Evolutionary conservation across 768 basidiomycete species (phyloP).

Genomic region (Mycena polygramma): DNA sequence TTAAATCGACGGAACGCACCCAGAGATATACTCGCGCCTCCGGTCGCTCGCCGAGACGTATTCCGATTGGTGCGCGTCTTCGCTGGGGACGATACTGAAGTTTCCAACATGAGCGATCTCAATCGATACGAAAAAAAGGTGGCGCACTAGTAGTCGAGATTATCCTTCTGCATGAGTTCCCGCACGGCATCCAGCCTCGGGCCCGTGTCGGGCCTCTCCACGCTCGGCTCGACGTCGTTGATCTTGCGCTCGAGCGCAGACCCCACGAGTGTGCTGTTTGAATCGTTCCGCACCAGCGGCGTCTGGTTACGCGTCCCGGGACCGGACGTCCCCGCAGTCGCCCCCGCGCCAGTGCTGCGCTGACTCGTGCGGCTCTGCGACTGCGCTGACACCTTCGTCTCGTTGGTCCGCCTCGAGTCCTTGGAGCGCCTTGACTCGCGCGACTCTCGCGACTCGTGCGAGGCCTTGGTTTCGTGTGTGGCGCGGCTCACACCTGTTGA

Average conservation of each 20-base stretch:
- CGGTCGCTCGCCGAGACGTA: constrained; percentile 84
- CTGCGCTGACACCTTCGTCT: constrained; percentile 47
- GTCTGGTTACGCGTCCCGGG: constrained; percentile 48
- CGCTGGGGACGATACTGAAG: constrained; percentile 78
- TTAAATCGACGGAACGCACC: constrained; percentile 53
- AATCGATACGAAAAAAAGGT: constrained; percentile 35
- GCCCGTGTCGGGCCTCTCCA: constrained; percentile 68
- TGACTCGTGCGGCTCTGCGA: constrained; percentile 39
- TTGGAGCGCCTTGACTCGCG: not conserved
- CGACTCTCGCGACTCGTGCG: constrained; percentile 29
- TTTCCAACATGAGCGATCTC: constrained; percentile 6
- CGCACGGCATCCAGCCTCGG: constrained; percentile 73
- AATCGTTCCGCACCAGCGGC: constrained; percentile 67
- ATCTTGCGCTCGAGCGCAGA: constrained; percentile 80
- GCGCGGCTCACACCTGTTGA: constrained; percentile 51
- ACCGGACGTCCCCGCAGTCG: constrained; percentile 42
- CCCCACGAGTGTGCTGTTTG: constrained; percentile 80
- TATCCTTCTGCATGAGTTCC: constrained; percentile 74
- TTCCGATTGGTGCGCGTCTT: constrained; percentile 89
- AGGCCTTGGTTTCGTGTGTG: constrained; percentile 40
- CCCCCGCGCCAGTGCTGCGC: constrained; percentile 36
- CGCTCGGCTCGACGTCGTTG: constrained; percentile 69
- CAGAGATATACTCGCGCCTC: constrained; percentile 82
- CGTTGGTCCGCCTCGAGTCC: constrained; percentile 25
- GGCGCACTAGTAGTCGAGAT: constrained; percentile 81